Evolutionary conservation across 306 rosid genomes (phyloP).

Genomic region (Abrus precatorius): DNA sequence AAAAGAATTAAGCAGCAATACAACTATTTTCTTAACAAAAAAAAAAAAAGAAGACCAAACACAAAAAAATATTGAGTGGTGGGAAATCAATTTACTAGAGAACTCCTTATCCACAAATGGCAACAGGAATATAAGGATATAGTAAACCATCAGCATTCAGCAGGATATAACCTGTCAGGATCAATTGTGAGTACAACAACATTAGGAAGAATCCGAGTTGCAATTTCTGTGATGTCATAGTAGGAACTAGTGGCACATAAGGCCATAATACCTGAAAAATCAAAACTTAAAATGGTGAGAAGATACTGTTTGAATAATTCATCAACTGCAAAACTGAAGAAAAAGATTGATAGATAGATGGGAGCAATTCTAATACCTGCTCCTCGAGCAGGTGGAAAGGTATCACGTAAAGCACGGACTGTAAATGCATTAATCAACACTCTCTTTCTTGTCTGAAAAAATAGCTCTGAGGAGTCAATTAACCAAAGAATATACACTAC

Average conservation of each 20-base stretch:
- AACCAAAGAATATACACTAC: conserved; percentile 34
- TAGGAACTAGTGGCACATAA: conserved; percentile 93
- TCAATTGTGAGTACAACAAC: conserved; percentile 88
- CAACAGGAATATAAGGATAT: conserved; percentile 26
- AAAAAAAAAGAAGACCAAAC: not conserved
- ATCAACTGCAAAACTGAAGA: conserved; percentile 35
- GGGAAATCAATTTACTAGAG: conserved; percentile 35
- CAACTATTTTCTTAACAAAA: not conserved
- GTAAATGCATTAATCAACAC: conserved; percentile 98
- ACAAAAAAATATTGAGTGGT: conserved; percentile 29
- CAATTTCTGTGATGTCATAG: conserved; percentile 88
- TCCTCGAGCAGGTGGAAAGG: conserved; percentile 95
- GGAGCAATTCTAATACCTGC: conserved; percentile 72
- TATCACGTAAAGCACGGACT: conserved; percentile 97
- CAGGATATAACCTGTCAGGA: conserved; percentile 78
- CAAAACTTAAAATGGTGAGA: conserved; percentile 20
- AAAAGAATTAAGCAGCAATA: conserved; percentile 1
- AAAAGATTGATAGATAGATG: conserved; percentile 25
- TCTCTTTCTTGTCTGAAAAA: conserved; percentile 93
- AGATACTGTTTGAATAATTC: conserved; percentile 34
- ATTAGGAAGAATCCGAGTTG: conserved; percentile 95
- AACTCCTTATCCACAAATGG: conserved; percentile 32
- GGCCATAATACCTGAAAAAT: conserved; percentile 92
- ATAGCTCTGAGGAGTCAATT: conserved; percentile 46
- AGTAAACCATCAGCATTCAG: conserved; percentile 28